These are phyloP conservation scores for Suillus spraguei DNA, from an alignment of 768 basidiomycete species.

Conservation along the genomic window DNA sequence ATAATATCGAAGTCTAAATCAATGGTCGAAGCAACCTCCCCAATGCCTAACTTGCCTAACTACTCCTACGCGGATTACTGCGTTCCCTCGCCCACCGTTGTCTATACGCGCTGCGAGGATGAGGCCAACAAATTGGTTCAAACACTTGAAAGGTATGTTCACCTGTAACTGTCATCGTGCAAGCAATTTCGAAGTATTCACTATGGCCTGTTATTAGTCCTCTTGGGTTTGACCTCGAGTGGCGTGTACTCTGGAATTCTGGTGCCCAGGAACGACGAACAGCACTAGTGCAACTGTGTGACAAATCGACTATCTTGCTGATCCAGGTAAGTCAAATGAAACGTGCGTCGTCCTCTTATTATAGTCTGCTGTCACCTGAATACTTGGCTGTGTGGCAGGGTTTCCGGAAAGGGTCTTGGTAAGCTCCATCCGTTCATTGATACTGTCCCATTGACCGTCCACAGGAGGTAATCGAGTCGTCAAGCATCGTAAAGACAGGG, in stretches of 20 bases:
- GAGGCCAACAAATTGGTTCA: conserved; percentile 44
- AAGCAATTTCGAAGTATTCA: neutral
- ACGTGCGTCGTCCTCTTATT: conserved; percentile 29
- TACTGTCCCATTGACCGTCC: neutral
- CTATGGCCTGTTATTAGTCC: conserved; percentile 34
- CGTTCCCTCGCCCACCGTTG: conserved; percentile 32
- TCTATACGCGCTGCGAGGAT: conserved; percentile 43
- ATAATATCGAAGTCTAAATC: conserved; percentile 12
- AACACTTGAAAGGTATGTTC: conserved; percentile 38
- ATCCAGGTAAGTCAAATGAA: conserved; percentile 52
- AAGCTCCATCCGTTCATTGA: conserved; percentile 7
- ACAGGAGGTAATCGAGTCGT: conserved; percentile 46
- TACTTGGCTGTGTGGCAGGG: conserved; percentile 26
- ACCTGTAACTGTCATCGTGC: neutral
- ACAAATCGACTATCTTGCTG: conserved; percentile 44
- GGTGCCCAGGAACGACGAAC: conserved; percentile 37
- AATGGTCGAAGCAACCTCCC: conserved; percentile 7
- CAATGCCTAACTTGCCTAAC: conserved; percentile 22
- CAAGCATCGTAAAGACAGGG: conserved; percentile 44
- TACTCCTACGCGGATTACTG: conserved; percentile 43
- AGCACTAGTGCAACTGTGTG: conserved; percentile 50
- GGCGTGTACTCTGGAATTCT: conserved; percentile 40
- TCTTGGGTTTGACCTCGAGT: conserved; percentile 55
- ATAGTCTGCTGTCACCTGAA: neutral
- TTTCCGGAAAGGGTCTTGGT: conserved; percentile 48